Evolutionary conservation across 192 early-diverging fungal genomes (phyloP), one percentile per base, ranked within the genome.

Genomic region (Spizellomyces punctatus): DNA sequence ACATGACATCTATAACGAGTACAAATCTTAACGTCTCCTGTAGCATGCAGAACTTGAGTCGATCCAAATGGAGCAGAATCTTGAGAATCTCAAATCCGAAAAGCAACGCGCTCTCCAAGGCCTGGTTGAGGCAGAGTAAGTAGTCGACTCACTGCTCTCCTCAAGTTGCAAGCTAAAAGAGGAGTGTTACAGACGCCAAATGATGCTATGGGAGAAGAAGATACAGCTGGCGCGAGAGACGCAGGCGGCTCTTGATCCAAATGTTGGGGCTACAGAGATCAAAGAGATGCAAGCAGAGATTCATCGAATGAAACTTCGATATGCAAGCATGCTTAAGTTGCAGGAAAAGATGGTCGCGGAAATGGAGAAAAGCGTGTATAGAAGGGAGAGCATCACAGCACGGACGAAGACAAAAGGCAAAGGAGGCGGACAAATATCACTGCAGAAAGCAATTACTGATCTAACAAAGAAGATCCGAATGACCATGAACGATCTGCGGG

Each of bases 161-260:
- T 50, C 16, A 47, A 27, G 6, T 4, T 10, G 17, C 45, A 44
- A 16, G n/a, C 64, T n/a, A 41, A 65, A 8, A 6, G 17, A 65
- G 0, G 12, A 17, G 59, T 41, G 42, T 14, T 9, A 36, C 59
- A 61, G 86, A 71, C 87, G 86, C 1, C 87, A 89, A 66, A 79
- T 88, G 46, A 85, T 89, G 83, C 77, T 89, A 10, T 89, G 87
- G 87, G 86, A 89, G 67, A 89, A 89, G 63, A 89, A 89, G 64
- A 89, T 88, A 67, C 87, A 89, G 68, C 78, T 89, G 36, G 86
- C 87, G 17, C 88, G 86, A 60, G 87, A 89, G 79, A 89, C 87
- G 10, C 83, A 85, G 54, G 80, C 82, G 7, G 87, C 87, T 9
- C 75, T 89, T 17, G 87, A 89, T 66, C 87, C 87, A 17, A 89